Conservation (phyloP, 73 alveolate genomes). For the Tetrahymena malaccensis region DNA sequence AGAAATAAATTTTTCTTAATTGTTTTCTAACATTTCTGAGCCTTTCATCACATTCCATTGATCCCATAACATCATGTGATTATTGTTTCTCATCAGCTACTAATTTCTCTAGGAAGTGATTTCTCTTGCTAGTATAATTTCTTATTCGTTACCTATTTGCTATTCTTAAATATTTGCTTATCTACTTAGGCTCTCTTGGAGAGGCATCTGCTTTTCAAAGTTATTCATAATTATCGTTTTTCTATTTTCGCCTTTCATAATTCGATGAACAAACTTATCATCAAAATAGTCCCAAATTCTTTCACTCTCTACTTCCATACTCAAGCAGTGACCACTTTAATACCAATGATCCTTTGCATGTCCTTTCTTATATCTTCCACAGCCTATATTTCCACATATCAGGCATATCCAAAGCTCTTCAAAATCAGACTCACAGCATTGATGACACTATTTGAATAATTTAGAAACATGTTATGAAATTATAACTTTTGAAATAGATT, state of each 20-base stretch:
- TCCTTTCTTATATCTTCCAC: conserved; percentile 78
- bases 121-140: conserved; percentile 1
- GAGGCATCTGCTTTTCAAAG: not conserved
- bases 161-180: not conserved
- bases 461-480: not conserved
- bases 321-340: conserved; percentile 65
- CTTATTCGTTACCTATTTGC: not conserved
- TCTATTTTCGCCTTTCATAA: conserved; percentile 48
- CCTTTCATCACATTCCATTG: conserved; percentile 30
- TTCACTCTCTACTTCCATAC: conserved; percentile 70
- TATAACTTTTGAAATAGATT: not conserved
- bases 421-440: not conserved
- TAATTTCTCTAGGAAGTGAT: conserved; percentile 12
- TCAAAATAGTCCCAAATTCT: conserved; percentile 85
- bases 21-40: not conserved
- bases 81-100: not conserved
- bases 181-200: conserved; percentile 10
- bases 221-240: not conserved
- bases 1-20: conserved; percentile 48
- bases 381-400: conserved; percentile 83
- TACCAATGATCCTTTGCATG: conserved; percentile 79
- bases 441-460: not conserved
- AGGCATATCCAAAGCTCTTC: conserved; percentile 68
- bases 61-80: conserved; percentile 44
- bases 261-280: conserved; percentile 87